Base-by-base conservation (phyloP, 2,329 filamentous ascomycete species). In the Diaporthe sp. region DNA sequence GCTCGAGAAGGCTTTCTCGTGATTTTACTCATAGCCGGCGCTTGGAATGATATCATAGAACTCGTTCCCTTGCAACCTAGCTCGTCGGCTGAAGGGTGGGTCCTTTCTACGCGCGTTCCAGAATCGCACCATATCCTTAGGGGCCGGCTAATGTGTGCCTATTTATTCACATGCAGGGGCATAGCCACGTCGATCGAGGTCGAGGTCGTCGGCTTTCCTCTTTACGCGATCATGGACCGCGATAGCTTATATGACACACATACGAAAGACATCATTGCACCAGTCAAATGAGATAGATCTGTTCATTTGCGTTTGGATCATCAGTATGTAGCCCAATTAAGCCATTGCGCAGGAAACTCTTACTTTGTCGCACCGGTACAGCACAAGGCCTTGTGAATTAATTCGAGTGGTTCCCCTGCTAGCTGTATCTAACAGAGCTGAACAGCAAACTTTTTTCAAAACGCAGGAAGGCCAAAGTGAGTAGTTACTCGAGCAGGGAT, bases 361-460 rank as follows among this genome's bases (percentile, higher is more conserved):
- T 1, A 42, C 9, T 13, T 25, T 50, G 10, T 25, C n/a, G 10
- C 17, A 13, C 22, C 12, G 13, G 50, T 17, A 42, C 40, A 19
- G 8, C 40, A 54, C 25, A 3, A 28, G 3, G 25, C 22, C 47
- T 0, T 12, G 22, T n/a, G 0, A 25, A n/a, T 1, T 1, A 25
- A n/a, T 50, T 50, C 10, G 8, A 50, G 9, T 0, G 10, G n/a
- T 25, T 9, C 50, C 3, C 22, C 19, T 8, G 9, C 19, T 6
- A 22, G 10, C 12, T 17, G 40, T 42, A 10, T 22, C 8, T 9
- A 19, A 38, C 35, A 1, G 19, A 4, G 19, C 42, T 22, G 2
- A 22, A 47, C 3, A 10, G 19, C 19, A 55, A 2, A 19, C 28
- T 30, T 33, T 25, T 33, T 33, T 30, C 15, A 33, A 4, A 5